Evolutionary conservation across 2,329 filamentous ascomycete species (phyloP).

Genomic region (Colletotrichum sojae): DNA sequence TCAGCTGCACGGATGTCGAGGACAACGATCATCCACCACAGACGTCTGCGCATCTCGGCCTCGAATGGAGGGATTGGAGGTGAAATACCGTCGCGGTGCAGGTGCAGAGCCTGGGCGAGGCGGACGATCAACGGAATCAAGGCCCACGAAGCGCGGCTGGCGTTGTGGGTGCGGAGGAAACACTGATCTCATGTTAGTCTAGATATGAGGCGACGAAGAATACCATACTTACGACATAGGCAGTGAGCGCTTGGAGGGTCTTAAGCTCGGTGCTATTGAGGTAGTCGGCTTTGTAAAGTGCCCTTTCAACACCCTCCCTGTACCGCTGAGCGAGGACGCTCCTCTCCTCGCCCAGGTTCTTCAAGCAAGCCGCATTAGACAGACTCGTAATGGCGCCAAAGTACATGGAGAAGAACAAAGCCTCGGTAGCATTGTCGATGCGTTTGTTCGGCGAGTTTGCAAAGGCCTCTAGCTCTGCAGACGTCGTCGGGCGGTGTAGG

Average conservation of each 20-base stretch:
- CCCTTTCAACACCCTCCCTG: conserved; percentile 53
- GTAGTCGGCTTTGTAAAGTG: conserved; percentile 59
- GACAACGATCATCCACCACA: conserved; percentile 76
- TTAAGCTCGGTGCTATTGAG: conserved; percentile 57
- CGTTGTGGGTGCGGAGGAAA: conserved; percentile 55
- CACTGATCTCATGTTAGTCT: conserved; percentile 41
- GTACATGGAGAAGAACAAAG: conserved; percentile 60
- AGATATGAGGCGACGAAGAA: not conserved
- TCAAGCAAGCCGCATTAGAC: conserved; percentile 48
- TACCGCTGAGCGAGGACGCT: conserved; percentile 50
- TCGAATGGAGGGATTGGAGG: conserved; percentile 63
- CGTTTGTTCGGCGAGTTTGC: conserved; percentile 43
- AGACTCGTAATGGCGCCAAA: conserved; percentile 56
- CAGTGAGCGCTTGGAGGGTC: conserved; percentile 57
- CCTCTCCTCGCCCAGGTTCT: conserved; percentile 52
- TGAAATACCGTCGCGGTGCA: conserved; percentile 59
- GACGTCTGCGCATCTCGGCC: conserved; percentile 70
- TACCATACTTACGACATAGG: conserved; percentile 52
- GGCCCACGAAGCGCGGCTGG: conserved; percentile 58
- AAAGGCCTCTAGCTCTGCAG: conserved; percentile 47
- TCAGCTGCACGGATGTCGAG: conserved; percentile 70
- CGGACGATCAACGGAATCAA: conserved; percentile 58
- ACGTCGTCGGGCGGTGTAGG: conserved; percentile 58
- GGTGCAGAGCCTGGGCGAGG: conserved; percentile 57
- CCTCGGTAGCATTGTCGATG: conserved; percentile 47